Evolutionary conservation across 2,329 filamentous ascomycete genomes (phyloP).

Genomic region (Exophiala sideris): DNA sequence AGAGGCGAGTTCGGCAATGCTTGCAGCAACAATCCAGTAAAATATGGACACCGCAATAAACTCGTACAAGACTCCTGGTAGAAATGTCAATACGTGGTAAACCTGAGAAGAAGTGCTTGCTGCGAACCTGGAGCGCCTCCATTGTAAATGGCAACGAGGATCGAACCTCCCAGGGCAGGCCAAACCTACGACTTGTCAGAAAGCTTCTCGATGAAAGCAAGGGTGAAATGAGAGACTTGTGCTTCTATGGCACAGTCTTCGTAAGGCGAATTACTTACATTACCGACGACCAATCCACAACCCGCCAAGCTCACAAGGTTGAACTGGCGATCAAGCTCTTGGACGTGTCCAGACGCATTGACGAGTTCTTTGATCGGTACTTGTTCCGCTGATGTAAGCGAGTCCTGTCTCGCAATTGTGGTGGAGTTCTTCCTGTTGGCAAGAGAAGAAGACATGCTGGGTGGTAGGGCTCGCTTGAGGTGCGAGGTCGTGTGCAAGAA

Average conservation of each 20-base stretch:
- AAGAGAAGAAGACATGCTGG: not conserved
- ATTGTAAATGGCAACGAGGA: constrained; percentile 27
- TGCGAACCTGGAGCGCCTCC: constrained; percentile 21
- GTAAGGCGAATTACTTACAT: constrained; percentile 30
- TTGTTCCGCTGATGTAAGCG: not conserved
- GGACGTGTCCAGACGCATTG: constrained; percentile 62
- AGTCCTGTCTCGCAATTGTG: not conserved
- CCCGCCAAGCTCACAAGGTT: constrained; percentile 58
- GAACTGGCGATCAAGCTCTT: constrained; percentile 63
- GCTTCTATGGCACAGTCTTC: too few relatives aligned
- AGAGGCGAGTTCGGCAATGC: constrained; percentile 59
- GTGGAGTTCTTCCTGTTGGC: not conserved
- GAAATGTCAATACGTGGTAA: constrained; percentile 18
- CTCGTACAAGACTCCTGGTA: constrained; percentile 62
- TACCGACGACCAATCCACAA: constrained; percentile 60
- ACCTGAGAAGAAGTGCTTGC: not conserved
- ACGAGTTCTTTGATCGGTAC: constrained; percentile 33
- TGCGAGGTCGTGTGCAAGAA: too few relatives aligned
- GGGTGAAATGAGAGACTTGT: too few relatives aligned
- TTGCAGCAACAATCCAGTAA: constrained; percentile 59
- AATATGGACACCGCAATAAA: constrained; percentile 52
- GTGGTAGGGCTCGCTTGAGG: too few relatives aligned
- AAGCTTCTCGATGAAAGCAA: too few relatives aligned
- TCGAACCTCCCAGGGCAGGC: constrained; percentile 34
- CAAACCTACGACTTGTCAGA: constrained; percentile 43